These are phyloP conservation scores for Bryum argenteum DNA, from an alignment of 225 moss, liverwort and hornwort species.

Conservation along the genomic window DNA sequence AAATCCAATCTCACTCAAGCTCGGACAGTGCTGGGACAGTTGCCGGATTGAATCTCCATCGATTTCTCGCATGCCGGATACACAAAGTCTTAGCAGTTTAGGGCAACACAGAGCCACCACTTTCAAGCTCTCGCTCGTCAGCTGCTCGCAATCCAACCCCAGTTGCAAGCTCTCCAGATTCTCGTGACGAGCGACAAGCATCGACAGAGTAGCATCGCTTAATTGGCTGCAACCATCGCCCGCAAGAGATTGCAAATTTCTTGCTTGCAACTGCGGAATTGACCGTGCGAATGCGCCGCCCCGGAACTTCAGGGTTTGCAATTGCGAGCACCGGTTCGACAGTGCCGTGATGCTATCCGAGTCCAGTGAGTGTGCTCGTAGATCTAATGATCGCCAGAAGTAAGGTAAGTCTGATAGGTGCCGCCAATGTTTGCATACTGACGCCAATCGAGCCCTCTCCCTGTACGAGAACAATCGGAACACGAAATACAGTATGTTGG, in stretches of 20 bases:
- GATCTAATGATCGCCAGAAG: constrained; percentile 78
- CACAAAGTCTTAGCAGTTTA: constrained; percentile 72
- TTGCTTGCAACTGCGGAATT: constrained; percentile 63
- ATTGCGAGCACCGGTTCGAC: constrained; percentile 58
- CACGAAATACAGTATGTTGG: constrained; percentile 66
- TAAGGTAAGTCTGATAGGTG: constrained; percentile 54
- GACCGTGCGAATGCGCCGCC: constrained; percentile 68
- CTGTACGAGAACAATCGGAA: constrained; percentile 73
- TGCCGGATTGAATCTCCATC: constrained; percentile 66
- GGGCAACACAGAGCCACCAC: constrained; percentile 88
- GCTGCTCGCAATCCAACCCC: constrained; percentile 78
- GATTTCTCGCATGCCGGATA: constrained; percentile 78
- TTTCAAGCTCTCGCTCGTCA: constrained; percentile 80
- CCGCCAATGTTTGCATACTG: constrained; percentile 82
- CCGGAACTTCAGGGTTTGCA: constrained; percentile 73
- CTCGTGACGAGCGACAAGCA: constrained; percentile 85
- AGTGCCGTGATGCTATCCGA: constrained; percentile 64
- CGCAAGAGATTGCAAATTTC: constrained; percentile 59
- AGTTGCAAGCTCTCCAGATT: constrained; percentile 75
- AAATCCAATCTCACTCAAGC: constrained; percentile 73
- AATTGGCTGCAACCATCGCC: constrained; percentile 79
- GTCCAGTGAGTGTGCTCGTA: constrained; percentile 75
- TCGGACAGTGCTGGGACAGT: constrained; percentile 69
- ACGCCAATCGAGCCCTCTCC: constrained; percentile 81
- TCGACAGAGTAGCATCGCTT: constrained; percentile 77